These are phyloP conservation scores for Aspergillus brunneoviolaceus DNA, from an alignment of 2,329 filamentous ascomycete genomes.

Conservation along the genomic window DNA sequence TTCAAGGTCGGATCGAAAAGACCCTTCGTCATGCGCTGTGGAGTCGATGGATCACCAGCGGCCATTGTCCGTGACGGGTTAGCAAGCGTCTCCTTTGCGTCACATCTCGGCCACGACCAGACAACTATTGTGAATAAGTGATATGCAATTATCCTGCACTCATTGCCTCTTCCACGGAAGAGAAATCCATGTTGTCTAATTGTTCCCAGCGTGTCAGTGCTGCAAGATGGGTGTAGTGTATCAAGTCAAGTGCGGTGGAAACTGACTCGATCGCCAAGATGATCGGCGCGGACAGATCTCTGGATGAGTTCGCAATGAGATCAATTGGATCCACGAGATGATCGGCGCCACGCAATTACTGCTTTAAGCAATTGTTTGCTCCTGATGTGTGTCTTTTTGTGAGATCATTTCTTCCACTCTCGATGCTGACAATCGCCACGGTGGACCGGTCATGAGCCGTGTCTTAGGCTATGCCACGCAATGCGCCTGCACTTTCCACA, in stretches of 20 bases:
- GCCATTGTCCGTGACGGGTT: background rate
- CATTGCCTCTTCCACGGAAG: too few species aligned
- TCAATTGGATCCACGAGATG: background rate
- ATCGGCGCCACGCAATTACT: background rate
- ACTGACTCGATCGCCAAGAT: background rate
- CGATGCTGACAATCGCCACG: background rate
- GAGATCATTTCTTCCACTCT: background rate
- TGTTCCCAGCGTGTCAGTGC: background rate
- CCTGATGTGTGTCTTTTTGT: background rate
- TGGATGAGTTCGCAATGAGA: background rate
- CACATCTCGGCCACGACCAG: too few species aligned
- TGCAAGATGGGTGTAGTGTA: background rate
- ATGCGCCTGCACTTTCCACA: background rate
- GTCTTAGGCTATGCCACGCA: background rate
- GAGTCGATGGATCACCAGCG: background rate
- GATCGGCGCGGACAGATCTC: background rate
- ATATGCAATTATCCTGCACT: too few species aligned
- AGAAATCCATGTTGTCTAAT: too few species aligned
- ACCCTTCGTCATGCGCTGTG: background rate
- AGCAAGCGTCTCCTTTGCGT: background rate
- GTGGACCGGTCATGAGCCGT: background rate
- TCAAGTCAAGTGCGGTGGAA: background rate
- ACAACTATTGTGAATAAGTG: too few species aligned
- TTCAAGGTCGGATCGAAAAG: background rate
- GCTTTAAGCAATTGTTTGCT: background rate